Evolutionary conservation across 1,284 basidiomycete genomes (phyloP), one percentile per base, ranked within the genome.

Genomic region (Pseudozyma thailandica): DNA sequence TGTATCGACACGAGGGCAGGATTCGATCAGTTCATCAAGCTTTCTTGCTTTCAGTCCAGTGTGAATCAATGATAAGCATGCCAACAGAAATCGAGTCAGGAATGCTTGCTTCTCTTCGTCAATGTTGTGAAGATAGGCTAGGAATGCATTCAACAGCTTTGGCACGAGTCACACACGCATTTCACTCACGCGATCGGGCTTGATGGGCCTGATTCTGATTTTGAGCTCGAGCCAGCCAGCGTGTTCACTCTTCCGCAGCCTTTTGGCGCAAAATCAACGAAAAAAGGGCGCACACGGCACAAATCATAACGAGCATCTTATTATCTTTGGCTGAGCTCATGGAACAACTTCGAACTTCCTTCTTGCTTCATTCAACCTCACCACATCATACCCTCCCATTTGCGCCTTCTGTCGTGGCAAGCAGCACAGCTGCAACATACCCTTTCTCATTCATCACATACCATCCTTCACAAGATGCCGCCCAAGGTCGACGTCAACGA

Each of bases 401-500:
- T 21, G 21, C 6, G 15, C 27, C 26, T 7, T 21, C 8, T 25
- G 12, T 37, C 37, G 13, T 37, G 27, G 41, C 39, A 47, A 47
- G 48, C 53, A 51, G 44, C 48, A 38, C 15, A 25, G 30, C 47
- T 45, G 47, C 55, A 21, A 21, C 41, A 58, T 54, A 58, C 44
- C 12, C 23, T 25, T 7, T 20, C 48, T 28, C 13, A 13, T 16
- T 9, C 2, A 3, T 3, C n/a, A 30, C 7, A 15, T 10, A 13
- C 18, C 15, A 12, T 16, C 23, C 10, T 6, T 16, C 39, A 37
- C 47, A 62, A n/a, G 6, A 86, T 87, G 86, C 81, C 86, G 30
- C 85, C 86, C 52, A 87, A 87, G 78, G 85, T 87, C 64, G 85
- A 87, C 77, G 84, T 84, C 21, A 84, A 81, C 45, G 81, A 85